Percentiles rank a stretch among this genome's conserved stretches.
Conservation (phyloP, 1,284 basidiomycete genomes). For the Tetrapyrgos nigripes region DNA sequence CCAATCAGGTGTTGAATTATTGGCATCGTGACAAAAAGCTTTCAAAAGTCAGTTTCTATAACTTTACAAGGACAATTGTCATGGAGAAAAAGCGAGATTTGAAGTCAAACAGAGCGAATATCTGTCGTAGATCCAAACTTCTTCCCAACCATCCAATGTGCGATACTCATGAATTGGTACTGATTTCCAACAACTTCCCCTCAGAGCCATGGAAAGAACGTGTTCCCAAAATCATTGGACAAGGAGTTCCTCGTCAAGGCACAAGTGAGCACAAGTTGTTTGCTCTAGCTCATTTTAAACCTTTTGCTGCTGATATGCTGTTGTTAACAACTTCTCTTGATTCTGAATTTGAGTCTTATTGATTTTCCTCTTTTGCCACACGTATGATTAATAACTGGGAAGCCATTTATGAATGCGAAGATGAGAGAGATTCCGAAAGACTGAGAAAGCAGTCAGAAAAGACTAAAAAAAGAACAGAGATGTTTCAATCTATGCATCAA, state of each 20-base stretch:
- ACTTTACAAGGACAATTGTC: slow-evolving; percentile 5
- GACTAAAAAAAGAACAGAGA: neutral
- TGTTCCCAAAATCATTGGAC: slow-evolving; percentile 27
- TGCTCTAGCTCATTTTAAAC: slow-evolving; percentile 30
- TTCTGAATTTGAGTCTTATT: slow-evolving; percentile 8
- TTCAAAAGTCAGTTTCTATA: slow-evolving; percentile 6
- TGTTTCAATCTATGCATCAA: neutral
- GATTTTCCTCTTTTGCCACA: slow-evolving; percentile 15
- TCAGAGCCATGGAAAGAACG: neutral
- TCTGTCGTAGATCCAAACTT: neutral
- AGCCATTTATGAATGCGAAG: slow-evolving; percentile 38
- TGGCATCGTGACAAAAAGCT: neutral
- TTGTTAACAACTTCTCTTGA: neutral
- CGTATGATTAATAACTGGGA: slow-evolving; percentile 37
- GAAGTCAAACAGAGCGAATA: neutral
- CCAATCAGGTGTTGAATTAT: slow-evolving; percentile 10
- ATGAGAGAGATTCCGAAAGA: slow-evolving; percentile 37
- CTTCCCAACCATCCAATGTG: neutral
- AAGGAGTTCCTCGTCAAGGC: slow-evolving; percentile 26
- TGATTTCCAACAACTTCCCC: slow-evolving; percentile 26
- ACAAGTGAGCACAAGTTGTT: slow-evolving; percentile 22
- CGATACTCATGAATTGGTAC: slow-evolving; percentile 22
- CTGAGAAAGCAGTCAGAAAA: neutral
- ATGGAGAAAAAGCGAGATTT: neutral
- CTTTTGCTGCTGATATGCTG: slow-evolving; percentile 18